Conservation (phyloP, 2,329 filamentous ascomycete genomes). For the Ilyonectria sp. region DNA sequence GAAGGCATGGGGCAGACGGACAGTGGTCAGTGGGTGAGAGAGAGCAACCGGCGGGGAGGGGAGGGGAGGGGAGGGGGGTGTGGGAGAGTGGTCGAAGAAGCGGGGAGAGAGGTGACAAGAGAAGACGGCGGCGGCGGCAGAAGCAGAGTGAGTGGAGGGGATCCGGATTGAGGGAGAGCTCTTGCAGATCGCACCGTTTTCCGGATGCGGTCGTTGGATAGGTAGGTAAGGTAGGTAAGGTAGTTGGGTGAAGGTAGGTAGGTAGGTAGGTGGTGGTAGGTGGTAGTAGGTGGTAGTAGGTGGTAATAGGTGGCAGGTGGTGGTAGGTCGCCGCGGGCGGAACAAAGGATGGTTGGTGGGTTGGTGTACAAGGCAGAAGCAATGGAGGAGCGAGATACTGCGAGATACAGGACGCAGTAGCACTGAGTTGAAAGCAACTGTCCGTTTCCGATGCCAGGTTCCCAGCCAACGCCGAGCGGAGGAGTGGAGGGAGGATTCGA, state of each 20-base stretch:
- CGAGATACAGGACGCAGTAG: no score
- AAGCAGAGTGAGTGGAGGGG: slow-evolving; percentile 22
- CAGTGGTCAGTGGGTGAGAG: slow-evolving; percentile 2
- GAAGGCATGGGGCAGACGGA: slow-evolving; percentile 80
- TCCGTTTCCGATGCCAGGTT: slow-evolving; percentile 6
- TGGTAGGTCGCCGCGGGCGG: slow-evolving; percentile 13
- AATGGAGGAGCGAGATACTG: no score
- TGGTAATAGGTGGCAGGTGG: no score
- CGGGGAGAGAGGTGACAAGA: slow-evolving; percentile 15
- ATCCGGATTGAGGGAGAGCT: slow-evolving; percentile 41
- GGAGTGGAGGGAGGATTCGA: slow-evolving; percentile 40
- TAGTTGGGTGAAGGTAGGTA: slow-evolving; percentile 11
- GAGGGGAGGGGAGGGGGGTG: slow-evolving; percentile 35
- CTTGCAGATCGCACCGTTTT: slow-evolving; percentile 45
- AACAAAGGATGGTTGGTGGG: slow-evolving; percentile 13
- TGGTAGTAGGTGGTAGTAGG: no score
- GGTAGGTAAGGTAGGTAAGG: no score
- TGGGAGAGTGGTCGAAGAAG: slow-evolving; percentile 36
- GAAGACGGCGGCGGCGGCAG: not conserved
- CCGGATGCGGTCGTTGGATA: slow-evolving; percentile 37
- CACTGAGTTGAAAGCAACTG: not conserved
- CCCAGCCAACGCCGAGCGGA: slow-evolving; percentile 16
- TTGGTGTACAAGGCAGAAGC: no score
- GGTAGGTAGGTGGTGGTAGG: no score
- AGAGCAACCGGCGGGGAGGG: slow-evolving; percentile 33